Base-by-base conservation (phyloP, 2,329 filamentous ascomycete genomes). In the Penicillium italicum region DNA sequence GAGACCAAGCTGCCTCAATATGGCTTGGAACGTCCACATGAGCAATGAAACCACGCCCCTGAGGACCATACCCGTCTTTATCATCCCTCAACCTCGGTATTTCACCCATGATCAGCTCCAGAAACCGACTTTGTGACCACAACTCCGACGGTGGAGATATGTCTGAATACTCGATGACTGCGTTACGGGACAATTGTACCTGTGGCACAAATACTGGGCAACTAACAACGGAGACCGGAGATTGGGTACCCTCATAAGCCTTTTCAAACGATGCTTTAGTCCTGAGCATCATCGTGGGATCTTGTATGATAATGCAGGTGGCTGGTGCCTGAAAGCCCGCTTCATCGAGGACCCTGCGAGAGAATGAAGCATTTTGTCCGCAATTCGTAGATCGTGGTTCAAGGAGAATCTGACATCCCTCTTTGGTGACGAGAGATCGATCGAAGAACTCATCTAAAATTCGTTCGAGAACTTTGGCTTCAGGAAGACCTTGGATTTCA, bases 341-440 rank as follows among this genome's bases (percentile, higher is more conserved):
- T 3, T 46, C 53, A n/a, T 74, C 69, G 1, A 79, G 68, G 5
- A 77, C 50, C 8, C 66, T 66, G 5, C 66, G 61, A 20, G 70
- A 73, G 40, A 76, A 67, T 2, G 62, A 61, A 5, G 77, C 77
- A 59, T 79, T 79, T 12, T 71, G 70, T 16, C 77, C 77, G 57
- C 77, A 79, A 55, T 79, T 79, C 0, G 76, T 78, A 0, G 75
- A 78, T n/a, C 68, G 55, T 42, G 77, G 72, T 55, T 80, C 77
- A 8, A 79, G 51, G 3, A 79, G 61, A 20, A 79, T 65, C 8
- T 50, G 61, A 18, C 71, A 69, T 11, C 69, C 66, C 14, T 55
- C 41, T 3, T 48, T 56, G 11, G 53, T 62, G 18, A 74, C 62
- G 1, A 54, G 28, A 4, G 63, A 24, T 37, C 68, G 66, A 53